These are phyloP conservation scores for Suhomyces anneliseae DNA, from an alignment of 1,139 yeast genomes.

Conservation along the genomic window DNA sequence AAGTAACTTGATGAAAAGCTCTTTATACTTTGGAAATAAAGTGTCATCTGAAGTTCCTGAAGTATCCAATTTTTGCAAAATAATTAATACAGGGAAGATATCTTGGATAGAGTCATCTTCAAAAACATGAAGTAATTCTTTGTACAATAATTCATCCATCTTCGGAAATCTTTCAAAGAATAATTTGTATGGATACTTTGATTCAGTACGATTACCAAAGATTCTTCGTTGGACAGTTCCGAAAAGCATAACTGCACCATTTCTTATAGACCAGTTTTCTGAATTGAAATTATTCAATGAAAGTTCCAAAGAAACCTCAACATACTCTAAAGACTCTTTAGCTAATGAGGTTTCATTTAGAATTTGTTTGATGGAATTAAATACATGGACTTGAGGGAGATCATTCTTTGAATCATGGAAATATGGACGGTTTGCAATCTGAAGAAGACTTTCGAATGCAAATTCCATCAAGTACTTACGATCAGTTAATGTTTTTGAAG, in stretches of 20 bases:
- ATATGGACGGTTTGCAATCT: slow-evolving; percentile 55
- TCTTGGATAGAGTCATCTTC: slow-evolving; percentile 23
- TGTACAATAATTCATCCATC: slow-evolving; percentile 48
- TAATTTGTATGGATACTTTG: slow-evolving; percentile 22
- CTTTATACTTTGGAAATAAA: slow-evolving; percentile 11
- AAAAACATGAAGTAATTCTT: slow-evolving; percentile 35
- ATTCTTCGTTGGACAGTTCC: slow-evolving; percentile 77
- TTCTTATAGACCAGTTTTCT: slow-evolving; percentile 79
- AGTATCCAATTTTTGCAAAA: slow-evolving; percentile 59
- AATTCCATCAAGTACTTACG: not conserved
- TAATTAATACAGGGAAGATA: slow-evolving; percentile 71
- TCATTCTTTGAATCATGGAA: slow-evolving; percentile 57
- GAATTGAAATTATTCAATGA: slow-evolving; percentile 65
- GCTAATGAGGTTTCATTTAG: slow-evolving; percentile 69
- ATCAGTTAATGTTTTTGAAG: not conserved
- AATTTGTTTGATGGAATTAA: slow-evolving; percentile 76
- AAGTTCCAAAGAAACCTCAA: slow-evolving; percentile 59
- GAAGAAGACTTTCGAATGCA: slow-evolving; percentile 52
- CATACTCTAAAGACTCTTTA: slow-evolving; percentile 48
- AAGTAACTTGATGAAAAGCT: slow-evolving; percentile 11
- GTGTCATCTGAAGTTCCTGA: slow-evolving; percentile 3
- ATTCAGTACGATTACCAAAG: slow-evolving; percentile 59
- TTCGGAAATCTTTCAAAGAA: slow-evolving; percentile 67
- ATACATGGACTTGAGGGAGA: slow-evolving; percentile 90
- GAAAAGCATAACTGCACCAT: slow-evolving; percentile 91